phyloP scores from a whole-genome alignment of 2,329 filamentous ascomycete species.

The Paecilomyces formosus region DNA sequence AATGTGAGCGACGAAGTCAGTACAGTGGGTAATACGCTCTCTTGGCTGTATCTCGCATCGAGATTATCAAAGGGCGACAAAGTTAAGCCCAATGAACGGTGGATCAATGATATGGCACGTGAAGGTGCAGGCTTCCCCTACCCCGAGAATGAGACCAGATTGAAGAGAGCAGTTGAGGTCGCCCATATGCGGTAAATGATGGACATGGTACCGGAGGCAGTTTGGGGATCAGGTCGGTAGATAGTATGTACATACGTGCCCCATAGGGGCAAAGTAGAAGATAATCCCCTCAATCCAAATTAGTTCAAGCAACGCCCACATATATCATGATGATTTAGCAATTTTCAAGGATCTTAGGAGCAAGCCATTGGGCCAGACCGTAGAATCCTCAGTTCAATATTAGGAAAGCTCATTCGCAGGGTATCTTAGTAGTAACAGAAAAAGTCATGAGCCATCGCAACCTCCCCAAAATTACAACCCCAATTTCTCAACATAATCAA shows the following conservation, averaged over 20 bases:
- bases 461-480: background rate
- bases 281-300: background rate
- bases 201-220: background rate
- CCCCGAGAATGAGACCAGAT: constrained; percentile 49
- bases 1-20: constrained; percentile 75
- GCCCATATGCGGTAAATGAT: constrained; percentile 12
- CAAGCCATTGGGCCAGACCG: background rate
- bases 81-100: constrained; percentile 53
- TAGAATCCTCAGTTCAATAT: background rate
- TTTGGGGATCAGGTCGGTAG: background rate
- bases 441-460: background rate
- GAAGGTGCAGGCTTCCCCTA: constrained; percentile 57
- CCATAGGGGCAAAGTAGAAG: background rate
- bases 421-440: background rate
- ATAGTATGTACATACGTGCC: background rate
- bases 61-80: constrained; percentile 53
- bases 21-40: constrained; percentile 69
- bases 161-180: constrained; percentile 35
- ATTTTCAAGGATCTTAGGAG: background rate
- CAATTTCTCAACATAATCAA: background rate
- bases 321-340: background rate
- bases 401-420: background rate
- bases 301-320: background rate
- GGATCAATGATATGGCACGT: constrained; percentile 69
- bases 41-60: constrained; percentile 70